phyloP scores from a whole-genome alignment of 1,284 basidiomycete species.

The Neonothopanus nambi region DNA sequence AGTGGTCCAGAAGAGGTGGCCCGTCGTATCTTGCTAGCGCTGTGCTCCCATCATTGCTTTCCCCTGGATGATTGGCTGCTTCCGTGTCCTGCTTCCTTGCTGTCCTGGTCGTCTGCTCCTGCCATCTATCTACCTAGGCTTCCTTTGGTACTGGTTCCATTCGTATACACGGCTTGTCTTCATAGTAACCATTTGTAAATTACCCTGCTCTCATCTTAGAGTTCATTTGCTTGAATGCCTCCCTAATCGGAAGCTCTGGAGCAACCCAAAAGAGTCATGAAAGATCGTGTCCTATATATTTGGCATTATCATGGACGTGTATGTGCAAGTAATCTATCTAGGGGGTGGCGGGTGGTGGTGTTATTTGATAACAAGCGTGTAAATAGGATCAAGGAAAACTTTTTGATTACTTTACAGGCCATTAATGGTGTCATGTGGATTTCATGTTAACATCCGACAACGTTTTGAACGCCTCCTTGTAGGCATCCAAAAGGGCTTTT shows the following conservation, averaged over 20 bases:
- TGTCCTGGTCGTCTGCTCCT: background rate
- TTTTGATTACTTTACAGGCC: no score
- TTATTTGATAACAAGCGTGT: background rate
- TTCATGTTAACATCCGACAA: constrained; percentile 78
- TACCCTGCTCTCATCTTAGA: background rate
- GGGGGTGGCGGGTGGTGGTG: no score
- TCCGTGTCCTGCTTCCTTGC: constrained; percentile 4
- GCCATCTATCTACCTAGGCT: background rate
- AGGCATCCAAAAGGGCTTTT: constrained; percentile 93
- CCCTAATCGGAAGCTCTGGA: no score
- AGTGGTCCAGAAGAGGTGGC: constrained; percentile 1
- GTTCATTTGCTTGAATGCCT: no score
- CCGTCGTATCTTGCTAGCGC: background rate
- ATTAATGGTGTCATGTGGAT: constrained; percentile 31
- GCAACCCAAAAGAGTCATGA: background rate
- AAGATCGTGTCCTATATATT: background rate
- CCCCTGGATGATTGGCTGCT: background rate
- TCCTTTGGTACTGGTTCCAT: background rate
- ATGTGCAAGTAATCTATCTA: background rate
- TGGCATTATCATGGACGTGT: background rate
- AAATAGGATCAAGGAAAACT: background rate
- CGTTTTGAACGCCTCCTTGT: constrained; percentile 94
- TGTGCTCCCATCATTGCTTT: background rate
- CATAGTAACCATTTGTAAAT: constrained; percentile 2
- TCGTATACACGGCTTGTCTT: constrained; percentile 3